Evolutionary conservation across 306 rosid genomes (phyloP).

Genomic region (Casuarina glauca): DNA sequence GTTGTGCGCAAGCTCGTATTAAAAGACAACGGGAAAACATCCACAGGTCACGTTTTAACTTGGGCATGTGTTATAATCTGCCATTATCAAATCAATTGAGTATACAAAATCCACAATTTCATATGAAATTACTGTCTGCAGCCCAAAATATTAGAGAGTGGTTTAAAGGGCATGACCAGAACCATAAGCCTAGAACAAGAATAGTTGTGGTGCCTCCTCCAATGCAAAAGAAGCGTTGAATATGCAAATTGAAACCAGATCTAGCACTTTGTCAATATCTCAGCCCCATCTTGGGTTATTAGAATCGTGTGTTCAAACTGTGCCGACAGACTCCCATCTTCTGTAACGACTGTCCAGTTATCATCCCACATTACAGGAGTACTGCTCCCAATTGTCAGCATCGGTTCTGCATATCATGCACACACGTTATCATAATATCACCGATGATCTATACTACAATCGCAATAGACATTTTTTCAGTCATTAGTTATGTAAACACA

Average conservation of each 20-base stretch:
- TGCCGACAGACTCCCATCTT: constrained; percentile 88
- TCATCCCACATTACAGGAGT: constrained; percentile 88
- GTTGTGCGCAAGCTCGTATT: too few relatives aligned
- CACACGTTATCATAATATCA: not conserved
- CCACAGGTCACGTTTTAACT: too few relatives aligned
- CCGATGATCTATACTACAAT: not conserved
- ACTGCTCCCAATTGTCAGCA: constrained; percentile 87
- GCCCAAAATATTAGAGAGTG: not conserved
- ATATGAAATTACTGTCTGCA: not conserved
- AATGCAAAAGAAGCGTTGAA: constrained; percentile 5
- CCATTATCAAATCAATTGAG: not conserved
- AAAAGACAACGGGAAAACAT: too few relatives aligned
- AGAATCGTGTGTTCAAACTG: constrained; percentile 95
- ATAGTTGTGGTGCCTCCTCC: constrained; percentile 26
- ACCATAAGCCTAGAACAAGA: not conserved
- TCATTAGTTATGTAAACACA: not conserved
- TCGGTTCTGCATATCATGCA: constrained; percentile 59
- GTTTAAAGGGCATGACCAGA: not conserved
- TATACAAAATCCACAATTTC: not conserved
- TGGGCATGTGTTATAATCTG: too few relatives aligned
- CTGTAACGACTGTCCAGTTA: constrained; percentile 89
- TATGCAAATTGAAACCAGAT: constrained; percentile 28
- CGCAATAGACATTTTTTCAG: not conserved
- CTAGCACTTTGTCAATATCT: constrained; percentile 73
- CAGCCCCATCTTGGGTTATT: constrained; percentile 76